A percentile compares a stretch with the other conserved stretches of the same genome.
These are phyloP conservation scores for Rhizoclosmatium globosum DNA, from an alignment of 192 early-diverging fungal genomes.

Conservation along the genomic window DNA sequence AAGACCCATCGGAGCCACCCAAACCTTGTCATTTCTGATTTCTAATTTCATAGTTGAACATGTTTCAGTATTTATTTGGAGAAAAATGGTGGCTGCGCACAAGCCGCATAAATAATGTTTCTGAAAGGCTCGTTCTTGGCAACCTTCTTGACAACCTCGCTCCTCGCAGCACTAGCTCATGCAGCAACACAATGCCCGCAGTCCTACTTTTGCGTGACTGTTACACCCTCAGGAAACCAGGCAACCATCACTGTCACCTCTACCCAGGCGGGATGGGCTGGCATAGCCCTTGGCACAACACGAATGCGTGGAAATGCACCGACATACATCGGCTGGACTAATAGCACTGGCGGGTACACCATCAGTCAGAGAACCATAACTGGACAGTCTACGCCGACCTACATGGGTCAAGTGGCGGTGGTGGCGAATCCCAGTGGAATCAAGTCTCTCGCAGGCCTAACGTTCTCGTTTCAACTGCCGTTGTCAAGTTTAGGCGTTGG, in stretches of 20 bases:
- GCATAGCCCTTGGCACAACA: not conserved
- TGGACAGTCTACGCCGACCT: not conserved
- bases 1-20: not conserved
- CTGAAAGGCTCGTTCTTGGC: no score
- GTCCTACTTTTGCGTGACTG: not conserved
- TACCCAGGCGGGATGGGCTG: not conserved
- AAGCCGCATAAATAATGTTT: no score
- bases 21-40: no score
- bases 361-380: not conserved
- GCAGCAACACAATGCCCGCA: not conserved
- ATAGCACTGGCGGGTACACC: no score
- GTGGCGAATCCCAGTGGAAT: not conserved
- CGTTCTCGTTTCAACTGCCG: not conserved
- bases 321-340: not conserved
- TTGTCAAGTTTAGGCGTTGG: not conserved
- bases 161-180: no score
- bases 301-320: not conserved
- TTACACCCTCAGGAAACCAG: not conserved
- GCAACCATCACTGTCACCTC: slow-evolving; percentile 4
- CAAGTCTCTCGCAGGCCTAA: not conserved
- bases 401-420: not conserved
- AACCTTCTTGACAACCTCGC: no score
- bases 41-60: no score
- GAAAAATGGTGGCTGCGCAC: no score
- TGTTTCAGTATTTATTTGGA: no score